Percentiles rank a stretch among this genome's conserved stretches.
phyloP scores from a whole-genome alignment of 1,139 yeast species.

The Candida pseudoviswanathii region DNA sequence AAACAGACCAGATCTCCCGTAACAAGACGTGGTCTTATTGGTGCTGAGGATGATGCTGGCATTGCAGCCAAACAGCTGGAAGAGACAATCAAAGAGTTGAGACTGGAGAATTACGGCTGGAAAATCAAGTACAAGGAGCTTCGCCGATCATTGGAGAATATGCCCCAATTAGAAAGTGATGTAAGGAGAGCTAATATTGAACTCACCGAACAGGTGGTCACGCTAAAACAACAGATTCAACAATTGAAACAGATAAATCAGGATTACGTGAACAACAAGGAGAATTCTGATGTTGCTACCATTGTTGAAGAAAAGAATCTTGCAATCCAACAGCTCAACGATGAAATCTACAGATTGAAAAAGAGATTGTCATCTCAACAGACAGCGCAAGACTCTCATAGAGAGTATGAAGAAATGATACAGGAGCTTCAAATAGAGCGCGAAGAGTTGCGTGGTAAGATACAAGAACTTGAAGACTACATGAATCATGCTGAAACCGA shows the following conservation, averaged over 20 bases:
- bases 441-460: constrained; percentile 1
- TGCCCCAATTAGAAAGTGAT: constrained; percentile 12
- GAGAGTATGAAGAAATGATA: constrained; percentile 8
- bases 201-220: constrained; percentile 9
- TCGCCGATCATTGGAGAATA: constrained; percentile 11
- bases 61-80: constrained; percentile 15
- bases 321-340: constrained; percentile 5
- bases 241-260: constrained; percentile 5
- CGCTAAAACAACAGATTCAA: constrained; percentile 9
- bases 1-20: background rate
- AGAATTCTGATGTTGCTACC: background rate
- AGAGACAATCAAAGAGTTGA: constrained; percentile 12
- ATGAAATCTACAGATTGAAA: constrained; percentile 4
- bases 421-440: constrained; percentile 5
- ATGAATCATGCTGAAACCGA: constrained; percentile 7
- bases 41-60: constrained; percentile 12
- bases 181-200: constrained; percentile 12
- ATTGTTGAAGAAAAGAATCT: background rate
- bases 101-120: constrained; percentile 14
- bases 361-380: background rate
- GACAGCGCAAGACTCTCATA: background rate
- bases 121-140: constrained; percentile 15
- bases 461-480: constrained; percentile 5
- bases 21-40: constrained; percentile 5
- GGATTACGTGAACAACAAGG: constrained; percentile 5